A percentile compares a stretch with the other conserved stretches of the same genome.
Evolutionary conservation across 257 asterid genomes (phyloP).

Genomic region (Solanum paucissectum): DNA sequence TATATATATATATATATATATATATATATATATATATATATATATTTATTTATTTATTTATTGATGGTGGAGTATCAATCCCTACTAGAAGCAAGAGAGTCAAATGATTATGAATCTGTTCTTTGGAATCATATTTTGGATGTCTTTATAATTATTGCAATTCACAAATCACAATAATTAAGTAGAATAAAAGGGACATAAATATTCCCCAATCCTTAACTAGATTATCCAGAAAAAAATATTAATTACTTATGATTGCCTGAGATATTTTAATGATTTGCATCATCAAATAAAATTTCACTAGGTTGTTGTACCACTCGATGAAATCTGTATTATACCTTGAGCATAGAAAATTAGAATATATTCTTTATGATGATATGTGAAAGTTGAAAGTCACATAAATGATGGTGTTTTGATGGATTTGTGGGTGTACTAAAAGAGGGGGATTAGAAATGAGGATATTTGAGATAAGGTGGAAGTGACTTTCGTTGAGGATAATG

Average conservation of each 20-base stretch:
- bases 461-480: not conserved
- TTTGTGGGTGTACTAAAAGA: not conserved
- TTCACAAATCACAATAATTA: not conserved
- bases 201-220: not conserved
- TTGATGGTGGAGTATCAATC: not conserved
- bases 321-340: not conserved
- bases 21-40: not conserved
- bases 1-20: not conserved
- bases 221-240: not conserved
- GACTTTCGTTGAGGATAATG: not conserved
- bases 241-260: not conserved
- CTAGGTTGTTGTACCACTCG: not conserved
- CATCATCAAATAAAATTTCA: not conserved
- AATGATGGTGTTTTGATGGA: not conserved
- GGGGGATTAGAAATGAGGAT: not conserved
- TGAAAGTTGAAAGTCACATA: not conserved
- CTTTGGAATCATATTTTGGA: not conserved
- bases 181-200: not conserved
- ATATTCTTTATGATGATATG: not conserved
- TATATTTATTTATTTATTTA: too few species aligned
- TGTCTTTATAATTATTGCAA: not conserved
- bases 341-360: not conserved
- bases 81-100: not conserved
- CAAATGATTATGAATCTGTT: not conserved
- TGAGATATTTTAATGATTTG: not conserved